Conservation (phyloP, 805 yeast genomes). For the Barnettozyma populi region DNA sequence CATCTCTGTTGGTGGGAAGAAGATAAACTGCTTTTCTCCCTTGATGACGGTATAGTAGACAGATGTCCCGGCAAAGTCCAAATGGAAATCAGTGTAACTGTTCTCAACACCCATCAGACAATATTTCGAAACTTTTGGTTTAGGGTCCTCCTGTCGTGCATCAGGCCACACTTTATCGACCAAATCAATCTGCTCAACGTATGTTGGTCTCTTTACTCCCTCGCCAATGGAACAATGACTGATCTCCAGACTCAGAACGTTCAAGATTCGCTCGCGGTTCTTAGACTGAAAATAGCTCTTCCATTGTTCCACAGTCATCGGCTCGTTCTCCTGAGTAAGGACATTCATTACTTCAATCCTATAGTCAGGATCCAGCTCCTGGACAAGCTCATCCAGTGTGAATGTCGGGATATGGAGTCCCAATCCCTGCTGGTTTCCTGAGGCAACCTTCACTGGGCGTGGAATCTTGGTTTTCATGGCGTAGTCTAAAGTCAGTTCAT, state of each 20-base stretch:
- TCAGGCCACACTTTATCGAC: slow-evolving; percentile 62
- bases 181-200: slow-evolving; percentile 62
- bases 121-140: slow-evolving; percentile 68
- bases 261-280: slow-evolving; percentile 59
- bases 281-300: slow-evolving; percentile 55
- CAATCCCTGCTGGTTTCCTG: slow-evolving; percentile 25
- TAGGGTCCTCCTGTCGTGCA: slow-evolving; percentile 6
- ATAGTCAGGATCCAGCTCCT: slow-evolving; percentile 54
- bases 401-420: slow-evolving; percentile 58
- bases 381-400: slow-evolving; percentile 51
- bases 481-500: slow-evolving; percentile 30
- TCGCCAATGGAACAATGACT: slow-evolving; percentile 46
- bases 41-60: slow-evolving; percentile 78
- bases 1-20: slow-evolving; percentile 68
- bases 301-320: slow-evolving; percentile 73
- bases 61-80: slow-evolving; percentile 90
- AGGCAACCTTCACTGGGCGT: slow-evolving; percentile 43
- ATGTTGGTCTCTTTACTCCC: slow-evolving; percentile 53
- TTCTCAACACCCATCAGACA: slow-evolving; percentile 80
- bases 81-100: slow-evolving; percentile 84
- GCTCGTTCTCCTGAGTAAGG: slow-evolving; percentile 58
- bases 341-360: slow-evolving; percentile 87
- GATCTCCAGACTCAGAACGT: slow-evolving; percentile 79
- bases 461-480: slow-evolving; percentile 30
- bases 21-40: slow-evolving; percentile 71